phyloP scores from a whole-genome alignment of 192 early-diverging fungal genomes.

The Bifiguratus adelaidae region DNA sequence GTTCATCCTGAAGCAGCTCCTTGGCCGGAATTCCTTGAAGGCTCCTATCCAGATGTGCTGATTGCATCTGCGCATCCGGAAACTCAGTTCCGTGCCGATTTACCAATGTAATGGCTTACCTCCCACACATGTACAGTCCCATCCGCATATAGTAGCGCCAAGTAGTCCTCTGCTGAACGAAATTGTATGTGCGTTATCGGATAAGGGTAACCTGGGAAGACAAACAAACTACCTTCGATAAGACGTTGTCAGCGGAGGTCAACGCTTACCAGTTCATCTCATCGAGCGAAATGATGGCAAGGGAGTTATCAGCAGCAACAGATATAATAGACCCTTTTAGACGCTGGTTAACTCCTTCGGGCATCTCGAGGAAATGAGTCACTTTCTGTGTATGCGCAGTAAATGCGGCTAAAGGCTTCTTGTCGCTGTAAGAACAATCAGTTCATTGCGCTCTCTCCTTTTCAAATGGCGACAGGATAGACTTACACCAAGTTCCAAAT shows the following conservation, averaged over 20 bases:
- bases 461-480: neutral
- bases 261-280: conserved; percentile 51
- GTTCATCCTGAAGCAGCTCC: conserved; percentile 45
- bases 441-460: neutral
- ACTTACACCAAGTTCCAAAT: conserved; percentile 70
- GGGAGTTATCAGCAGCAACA: conserved; percentile 53
- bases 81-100: conserved; percentile 1
- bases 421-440: conserved; percentile 18
- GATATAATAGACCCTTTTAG: conserved; percentile 45
- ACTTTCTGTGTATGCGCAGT: conserved; percentile 37
- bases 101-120: conserved; percentile 23
- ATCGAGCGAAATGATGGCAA: conserved; percentile 63
- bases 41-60: conserved; percentile 61
- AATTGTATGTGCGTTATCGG: conserved; percentile 49
- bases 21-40: conserved; percentile 35
- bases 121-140: conserved; percentile 67
- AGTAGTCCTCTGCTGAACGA: conserved; percentile 51
- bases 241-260: too few species aligned
- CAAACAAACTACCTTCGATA: conserved; percentile 38
- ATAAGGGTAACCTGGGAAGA: conserved; percentile 50
- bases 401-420: conserved; percentile 47
- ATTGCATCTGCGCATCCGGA: conserved; percentile 42
- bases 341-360: conserved; percentile 30
- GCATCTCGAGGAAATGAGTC: conserved; percentile 34
- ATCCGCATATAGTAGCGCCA: conserved; percentile 52